Conservation (phyloP, 148 eudicot genomes). For the Silene latifolia region DNA sequence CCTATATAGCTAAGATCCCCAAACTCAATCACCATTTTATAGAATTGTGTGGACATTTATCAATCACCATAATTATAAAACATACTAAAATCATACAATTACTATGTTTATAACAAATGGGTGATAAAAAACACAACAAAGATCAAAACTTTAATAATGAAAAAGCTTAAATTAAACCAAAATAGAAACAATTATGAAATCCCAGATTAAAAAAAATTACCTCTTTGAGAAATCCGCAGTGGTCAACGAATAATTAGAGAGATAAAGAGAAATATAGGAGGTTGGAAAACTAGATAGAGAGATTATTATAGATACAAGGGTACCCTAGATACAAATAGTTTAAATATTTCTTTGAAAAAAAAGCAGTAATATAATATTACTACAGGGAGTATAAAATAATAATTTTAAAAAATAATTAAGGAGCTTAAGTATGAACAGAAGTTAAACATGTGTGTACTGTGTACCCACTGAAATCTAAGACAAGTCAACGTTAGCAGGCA, state of each 20-base stretch:
- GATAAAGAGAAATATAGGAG: neutral
- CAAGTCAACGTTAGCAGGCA: no score
- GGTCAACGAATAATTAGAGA: neutral
- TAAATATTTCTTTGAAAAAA: no score
- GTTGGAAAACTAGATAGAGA: neutral
- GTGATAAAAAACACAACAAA: neutral
- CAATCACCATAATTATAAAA: neutral
- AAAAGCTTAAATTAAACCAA: neutral
- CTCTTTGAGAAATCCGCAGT: neutral
- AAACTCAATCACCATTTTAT: neutral
- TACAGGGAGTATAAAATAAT: neutral
- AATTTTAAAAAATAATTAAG: neutral
- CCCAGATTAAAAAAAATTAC: neutral
- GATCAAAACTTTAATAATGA: neutral
- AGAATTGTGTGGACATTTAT: neutral
- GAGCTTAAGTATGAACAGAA: neutral
- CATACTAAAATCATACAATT: neutral
- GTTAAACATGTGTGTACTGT: constrained; percentile 1
- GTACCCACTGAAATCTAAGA: no score
- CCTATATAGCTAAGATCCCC: no score
- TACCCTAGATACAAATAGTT: neutral
- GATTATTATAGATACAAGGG: no score
- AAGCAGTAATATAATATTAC: no score
- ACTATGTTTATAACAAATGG: neutral
- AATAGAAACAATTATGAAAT: neutral